Conservation (phyloP, 371 early-diverging fungal genomes). For the Actinomortierella ambigua region DNA sequence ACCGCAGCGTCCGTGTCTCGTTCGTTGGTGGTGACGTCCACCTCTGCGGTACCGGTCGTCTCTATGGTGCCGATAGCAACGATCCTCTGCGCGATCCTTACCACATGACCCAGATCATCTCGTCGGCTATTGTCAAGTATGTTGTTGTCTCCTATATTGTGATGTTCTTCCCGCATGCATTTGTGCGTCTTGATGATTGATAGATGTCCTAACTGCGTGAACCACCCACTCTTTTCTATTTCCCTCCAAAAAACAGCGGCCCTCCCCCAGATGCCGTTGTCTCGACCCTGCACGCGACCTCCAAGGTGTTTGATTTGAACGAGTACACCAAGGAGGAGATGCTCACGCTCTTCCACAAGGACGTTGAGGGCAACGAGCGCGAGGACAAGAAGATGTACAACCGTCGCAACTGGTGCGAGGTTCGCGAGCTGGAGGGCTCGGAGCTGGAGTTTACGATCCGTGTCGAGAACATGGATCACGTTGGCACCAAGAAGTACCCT, state of each 20-base stretch:
- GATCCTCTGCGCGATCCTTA: slow-evolving; percentile 63
- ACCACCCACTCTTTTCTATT: too few species aligned
- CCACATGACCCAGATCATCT: slow-evolving; percentile 78
- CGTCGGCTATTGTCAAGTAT: slow-evolving; percentile 73
- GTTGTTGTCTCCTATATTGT: too few species aligned
- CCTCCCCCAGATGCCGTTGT: slow-evolving; percentile 50
- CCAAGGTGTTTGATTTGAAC: slow-evolving; percentile 42
- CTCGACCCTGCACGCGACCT: slow-evolving; percentile 27
- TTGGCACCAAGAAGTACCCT: slow-evolving; percentile 31
- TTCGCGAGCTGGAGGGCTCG: slow-evolving; percentile 10
- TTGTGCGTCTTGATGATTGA: too few species aligned
- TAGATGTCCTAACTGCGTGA: too few species aligned
- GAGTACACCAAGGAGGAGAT: slow-evolving; percentile 56
- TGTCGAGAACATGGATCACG: slow-evolving; percentile 32
- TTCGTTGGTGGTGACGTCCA: slow-evolving; percentile 91
- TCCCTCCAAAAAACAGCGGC: too few species aligned
- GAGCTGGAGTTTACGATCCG: slow-evolving; percentile 24
- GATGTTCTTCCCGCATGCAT: too few species aligned
- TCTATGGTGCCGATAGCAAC: slow-evolving; percentile 54
- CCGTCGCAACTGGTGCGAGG: slow-evolving; percentile 53
- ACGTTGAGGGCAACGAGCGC: slow-evolving; percentile 49
- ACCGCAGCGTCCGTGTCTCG: slow-evolving; percentile 67
- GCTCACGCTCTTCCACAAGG: slow-evolving; percentile 50
- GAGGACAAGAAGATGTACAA: slow-evolving; percentile 48
- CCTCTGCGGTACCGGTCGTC: slow-evolving; percentile 74